phyloP scores from a whole-genome alignment of 2,329 filamentous ascomycete genomes.

The Diaporthe citriasiana region DNA sequence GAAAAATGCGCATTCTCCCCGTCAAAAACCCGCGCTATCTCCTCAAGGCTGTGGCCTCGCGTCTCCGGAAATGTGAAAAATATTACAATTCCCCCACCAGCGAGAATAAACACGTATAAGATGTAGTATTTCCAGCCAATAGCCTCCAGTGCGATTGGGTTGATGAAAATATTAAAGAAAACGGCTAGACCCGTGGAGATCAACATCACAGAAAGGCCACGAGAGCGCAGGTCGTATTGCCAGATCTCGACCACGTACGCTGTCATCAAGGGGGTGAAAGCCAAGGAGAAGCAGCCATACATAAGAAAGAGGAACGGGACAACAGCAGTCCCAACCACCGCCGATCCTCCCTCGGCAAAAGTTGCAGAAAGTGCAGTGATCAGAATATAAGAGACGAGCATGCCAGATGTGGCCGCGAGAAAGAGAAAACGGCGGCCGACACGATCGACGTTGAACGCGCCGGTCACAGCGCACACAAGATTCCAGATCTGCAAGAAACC shows the following conservation, averaged over 20 bases:
- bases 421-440: conserved; percentile 47
- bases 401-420: conserved; percentile 42
- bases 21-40: conserved; percentile 2
- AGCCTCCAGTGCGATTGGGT: conserved; percentile 43
- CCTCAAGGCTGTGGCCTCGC: conserved; percentile 10
- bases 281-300: conserved; percentile 5
- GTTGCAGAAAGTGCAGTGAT: conserved; percentile 41
- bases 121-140: conserved; percentile 46
- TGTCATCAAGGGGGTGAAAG: conserved; percentile 48
- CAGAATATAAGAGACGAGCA: conserved; percentile 39
- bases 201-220: conserved; percentile 55
- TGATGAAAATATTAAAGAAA: conserved; percentile 43
- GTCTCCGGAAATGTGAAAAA: conserved; percentile 44
- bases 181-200: conserved; percentile 29
- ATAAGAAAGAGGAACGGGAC: conserved; percentile 24
- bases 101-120: conserved; percentile 42
- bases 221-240: conserved; percentile 62
- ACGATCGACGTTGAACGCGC: conserved; percentile 38
- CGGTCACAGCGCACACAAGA: conserved; percentile 30
- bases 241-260: conserved; percentile 62
- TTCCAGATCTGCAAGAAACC: conserved; percentile 45
- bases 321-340: conserved; percentile 1
- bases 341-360: not conserved
- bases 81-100: conserved; percentile 12
- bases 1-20: not conserved